Evolutionary conservation across 148 eudicot genomes (phyloP), one percentile per base, ranked within the genome.

Genomic region (Beta vulgaris): DNA sequence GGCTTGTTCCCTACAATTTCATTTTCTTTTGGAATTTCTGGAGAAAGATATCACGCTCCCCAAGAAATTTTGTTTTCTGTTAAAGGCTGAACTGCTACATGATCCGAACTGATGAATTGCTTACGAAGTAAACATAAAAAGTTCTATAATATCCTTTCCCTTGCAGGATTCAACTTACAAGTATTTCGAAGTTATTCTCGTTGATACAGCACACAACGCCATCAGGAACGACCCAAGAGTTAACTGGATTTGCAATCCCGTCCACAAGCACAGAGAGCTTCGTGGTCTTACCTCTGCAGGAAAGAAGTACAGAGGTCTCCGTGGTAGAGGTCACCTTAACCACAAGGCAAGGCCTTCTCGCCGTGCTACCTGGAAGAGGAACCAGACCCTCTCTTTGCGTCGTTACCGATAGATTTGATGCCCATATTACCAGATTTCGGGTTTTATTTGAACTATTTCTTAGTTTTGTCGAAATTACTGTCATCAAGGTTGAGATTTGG

Each of bases 361-460:
- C 74, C 70, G 88, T 63, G 88, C 85, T 19, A 86, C 86, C 69
- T 86, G 89, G 89, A 86, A 86, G 80, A 86, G 87, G 79, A 86
- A 86, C 85, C 82, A 84, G 48, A 86, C 87, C 44, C 73, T 86
- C 19, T 81, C 86, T 2, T 75, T 86, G 14, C 83, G 84, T 28
- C 82, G 88, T 48, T 86, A 86, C 73, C 86, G 88, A 69, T 86
- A 81, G 44, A 51, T 78, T 60, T 59, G 25, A 21, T 25, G 0
- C 28, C 10, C 23, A 9, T 14, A 16, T 18, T 57, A 36, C 35
- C 53, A 42, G 49, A 43, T 42, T 1, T 42, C 15, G 53, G 34
- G 6, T 42, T 67, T 28, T 26, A 67, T 67, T 67, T 67, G 49
- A 5, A 6, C 32, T 6, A 21, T 19, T 67, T 32, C 51, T 14